Conservation (phyloP, 345 rosid genomes). For the Nasturtium officinale region DNA sequence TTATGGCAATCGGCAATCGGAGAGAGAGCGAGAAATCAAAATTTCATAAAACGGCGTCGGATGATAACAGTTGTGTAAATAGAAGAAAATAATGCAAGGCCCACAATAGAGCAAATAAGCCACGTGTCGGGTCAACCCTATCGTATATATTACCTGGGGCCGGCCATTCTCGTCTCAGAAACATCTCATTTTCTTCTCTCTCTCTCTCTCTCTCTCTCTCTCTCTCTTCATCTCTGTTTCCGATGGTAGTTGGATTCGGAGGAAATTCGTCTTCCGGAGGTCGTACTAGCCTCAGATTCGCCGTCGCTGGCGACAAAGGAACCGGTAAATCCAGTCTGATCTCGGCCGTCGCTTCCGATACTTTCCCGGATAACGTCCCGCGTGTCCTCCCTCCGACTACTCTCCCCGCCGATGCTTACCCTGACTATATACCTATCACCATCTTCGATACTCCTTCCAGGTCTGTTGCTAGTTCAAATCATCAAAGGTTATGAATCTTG, state of each 20-base stretch:
- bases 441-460: conserved; percentile 81
- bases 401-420: conserved; percentile 71
- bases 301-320: conserved; percentile 73
- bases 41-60: neutral
- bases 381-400: conserved; percentile 67
- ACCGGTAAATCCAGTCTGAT: conserved; percentile 85
- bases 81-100: neutral
- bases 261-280: conserved; percentile 47
- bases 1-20: no score
- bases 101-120: conserved; percentile 1
- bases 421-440: conserved; percentile 75
- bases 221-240: neutral
- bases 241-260: conserved; percentile 51
- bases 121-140: conserved; percentile 36
- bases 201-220: neutral
- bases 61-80: neutral
- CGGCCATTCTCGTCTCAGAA: conserved; percentile 19
- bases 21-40: no score
- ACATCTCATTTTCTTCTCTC: neutral
- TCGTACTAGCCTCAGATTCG: conserved; percentile 62
- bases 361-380: conserved; percentile 66
- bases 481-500: neutral
- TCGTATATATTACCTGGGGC: no score
- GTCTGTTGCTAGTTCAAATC: conserved; percentile 35
- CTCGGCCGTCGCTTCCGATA: conserved; percentile 64